These are phyloP conservation scores for Tricholoma hemisulphureum DNA, from an alignment of 768 basidiomycete species.

Conservation along the genomic window DNA sequence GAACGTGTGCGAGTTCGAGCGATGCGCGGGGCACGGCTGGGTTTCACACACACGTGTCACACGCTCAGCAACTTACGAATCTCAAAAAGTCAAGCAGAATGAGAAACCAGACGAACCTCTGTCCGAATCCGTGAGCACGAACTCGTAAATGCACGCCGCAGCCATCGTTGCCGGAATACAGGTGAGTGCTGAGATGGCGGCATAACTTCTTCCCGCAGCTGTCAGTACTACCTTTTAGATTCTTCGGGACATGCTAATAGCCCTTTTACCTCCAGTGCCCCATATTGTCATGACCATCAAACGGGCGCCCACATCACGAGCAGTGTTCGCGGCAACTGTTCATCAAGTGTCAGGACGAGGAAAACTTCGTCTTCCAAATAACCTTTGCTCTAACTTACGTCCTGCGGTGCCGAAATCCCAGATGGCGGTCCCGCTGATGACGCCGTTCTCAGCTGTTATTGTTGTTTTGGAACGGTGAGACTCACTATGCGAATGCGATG, in stretches of 20 bases:
- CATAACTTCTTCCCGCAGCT: slow-evolving; percentile 56
- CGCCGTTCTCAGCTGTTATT: too few species aligned
- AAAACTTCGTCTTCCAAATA: background rate
- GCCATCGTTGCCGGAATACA: slow-evolving; percentile 65
- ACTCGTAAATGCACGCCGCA: slow-evolving; percentile 52
- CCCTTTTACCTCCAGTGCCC: slow-evolving; percentile 40
- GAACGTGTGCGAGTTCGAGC: too few species aligned
- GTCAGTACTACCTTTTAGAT: slow-evolving; percentile 12
- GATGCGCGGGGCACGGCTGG: too few species aligned
- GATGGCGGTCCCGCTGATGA: slow-evolving; percentile 55
- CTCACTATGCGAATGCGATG: slow-evolving; percentile 63
- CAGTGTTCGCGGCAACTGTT: slow-evolving; percentile 63
- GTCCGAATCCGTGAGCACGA: slow-evolving; percentile 56
- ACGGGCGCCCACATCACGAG: slow-evolving; percentile 69
- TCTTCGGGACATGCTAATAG: too few species aligned
- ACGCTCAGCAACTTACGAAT: too few species aligned
- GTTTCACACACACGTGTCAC: too few species aligned
- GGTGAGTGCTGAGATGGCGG: slow-evolving; percentile 61
- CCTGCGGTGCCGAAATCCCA: slow-evolving; percentile 60
- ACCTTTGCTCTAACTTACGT: slow-evolving; percentile 31
- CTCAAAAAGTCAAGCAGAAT: too few species aligned
- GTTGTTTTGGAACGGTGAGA: slow-evolving; percentile 6
- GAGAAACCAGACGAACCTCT: slow-evolving; percentile 42
- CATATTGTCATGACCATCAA: slow-evolving; percentile 62
- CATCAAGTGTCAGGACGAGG: background rate